These are phyloP conservation scores for Pseudofabraea citricarpa DNA, from an alignment of 2,329 filamentous ascomycete genomes.

Conservation along the genomic window DNA sequence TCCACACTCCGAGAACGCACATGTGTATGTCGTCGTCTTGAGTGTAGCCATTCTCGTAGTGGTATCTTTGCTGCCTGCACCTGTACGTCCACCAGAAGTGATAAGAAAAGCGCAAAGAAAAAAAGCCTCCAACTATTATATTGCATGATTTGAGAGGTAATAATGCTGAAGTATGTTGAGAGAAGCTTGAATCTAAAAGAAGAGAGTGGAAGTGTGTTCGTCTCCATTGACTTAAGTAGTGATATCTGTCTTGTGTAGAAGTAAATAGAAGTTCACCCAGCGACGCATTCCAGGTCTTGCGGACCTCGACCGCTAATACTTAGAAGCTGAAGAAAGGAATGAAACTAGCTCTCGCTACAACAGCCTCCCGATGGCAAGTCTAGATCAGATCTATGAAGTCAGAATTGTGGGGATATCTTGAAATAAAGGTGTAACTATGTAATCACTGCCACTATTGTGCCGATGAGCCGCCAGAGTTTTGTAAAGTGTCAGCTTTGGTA, in stretches of 20 bases:
- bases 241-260: too few species aligned
- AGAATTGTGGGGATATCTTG: too few species aligned
- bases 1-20: too few species aligned
- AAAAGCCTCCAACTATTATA: not conserved
- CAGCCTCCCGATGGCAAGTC: too few species aligned
- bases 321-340: not conserved
- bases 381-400: too few species aligned
- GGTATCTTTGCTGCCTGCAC: not conserved
- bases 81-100: not conserved
- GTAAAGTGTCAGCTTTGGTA: too few species aligned
- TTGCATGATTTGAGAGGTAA: not conserved
- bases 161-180: not conserved
- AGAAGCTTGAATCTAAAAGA: not conserved
- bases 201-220: not conserved
- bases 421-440: too few species aligned
- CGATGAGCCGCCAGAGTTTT: too few species aligned
- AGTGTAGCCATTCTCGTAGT: not conserved
- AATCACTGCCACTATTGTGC: too few species aligned
- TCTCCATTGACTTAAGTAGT: too few species aligned
- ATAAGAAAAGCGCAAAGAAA: not conserved
- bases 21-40: too few species aligned
- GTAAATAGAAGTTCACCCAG: not conserved
- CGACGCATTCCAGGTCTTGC: not conserved
- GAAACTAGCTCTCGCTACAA: not conserved
- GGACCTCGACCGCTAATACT: not conserved